phyloP scores from a whole-genome alignment of 2,329 filamentous ascomycete species.

The Cercospora brassicicola region DNA sequence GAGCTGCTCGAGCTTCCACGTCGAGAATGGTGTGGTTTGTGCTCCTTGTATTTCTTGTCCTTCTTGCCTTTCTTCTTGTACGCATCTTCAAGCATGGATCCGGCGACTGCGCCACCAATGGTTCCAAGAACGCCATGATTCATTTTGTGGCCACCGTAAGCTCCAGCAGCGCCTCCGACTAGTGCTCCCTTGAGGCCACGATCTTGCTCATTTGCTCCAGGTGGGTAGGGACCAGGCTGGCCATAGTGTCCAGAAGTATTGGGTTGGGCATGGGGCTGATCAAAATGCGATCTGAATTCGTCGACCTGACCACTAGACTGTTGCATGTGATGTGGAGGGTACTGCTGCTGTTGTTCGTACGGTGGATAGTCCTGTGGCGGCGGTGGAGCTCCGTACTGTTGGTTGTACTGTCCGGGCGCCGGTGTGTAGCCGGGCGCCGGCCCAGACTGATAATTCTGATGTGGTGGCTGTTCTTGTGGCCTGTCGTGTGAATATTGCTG shows the following conservation, averaged over 20 bases:
- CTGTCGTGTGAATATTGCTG: conserved; percentile 31
- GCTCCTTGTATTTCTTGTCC: conserved; percentile 34
- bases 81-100: conserved; percentile 57
- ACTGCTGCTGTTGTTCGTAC: conserved; percentile 13
- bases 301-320: conserved; percentile 28
- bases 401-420: conserved; percentile 23
- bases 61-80: conserved; percentile 48
- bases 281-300: conserved; percentile 25
- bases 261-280: conserved; percentile 22
- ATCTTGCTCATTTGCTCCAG: conserved; percentile 46
- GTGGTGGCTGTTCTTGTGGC: conserved; percentile 17
- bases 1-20: conserved; percentile 20
- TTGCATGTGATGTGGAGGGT: conserved; percentile 18
- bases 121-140: conserved; percentile 59
- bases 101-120: conserved; percentile 57
- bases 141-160: conserved; percentile 57
- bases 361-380: conserved; percentile 17
- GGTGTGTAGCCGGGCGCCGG: conserved; percentile 18
- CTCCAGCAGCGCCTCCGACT: conserved; percentile 58
- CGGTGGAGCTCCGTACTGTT: conserved; percentile 20
- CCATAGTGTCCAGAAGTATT: conserved; percentile 17
- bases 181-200: conserved; percentile 58
- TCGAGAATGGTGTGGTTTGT: conserved; percentile 15
- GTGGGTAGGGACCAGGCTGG: conserved; percentile 17
- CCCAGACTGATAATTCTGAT: conserved; percentile 18